These are phyloP conservation scores for Fagus sylvatica DNA, from an alignment of 306 rosid genomes.

Conservation along the genomic window DNA sequence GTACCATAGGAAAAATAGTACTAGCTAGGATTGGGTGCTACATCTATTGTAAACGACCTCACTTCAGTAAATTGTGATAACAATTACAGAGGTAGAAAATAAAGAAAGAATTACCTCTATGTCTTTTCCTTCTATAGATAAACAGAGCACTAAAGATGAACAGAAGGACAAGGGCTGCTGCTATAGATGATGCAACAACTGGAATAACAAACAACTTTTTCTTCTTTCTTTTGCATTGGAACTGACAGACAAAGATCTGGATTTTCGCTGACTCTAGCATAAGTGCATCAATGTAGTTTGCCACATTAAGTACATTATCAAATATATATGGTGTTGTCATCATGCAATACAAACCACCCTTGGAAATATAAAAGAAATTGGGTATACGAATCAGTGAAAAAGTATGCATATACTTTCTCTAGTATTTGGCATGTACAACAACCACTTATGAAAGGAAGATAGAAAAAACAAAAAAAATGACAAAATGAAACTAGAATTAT, in stretches of 20 bases:
- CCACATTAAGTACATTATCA: background rate
- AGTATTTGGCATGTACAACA: background rate
- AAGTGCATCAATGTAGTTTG: background rate
- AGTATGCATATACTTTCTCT: background rate
- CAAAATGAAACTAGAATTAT: background rate
- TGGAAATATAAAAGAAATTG: background rate
- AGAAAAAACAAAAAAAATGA: background rate
- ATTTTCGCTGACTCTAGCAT: conserved; percentile 28
- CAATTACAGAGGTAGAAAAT: background rate
- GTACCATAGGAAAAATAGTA: background rate
- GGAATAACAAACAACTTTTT: conserved; percentile 29
- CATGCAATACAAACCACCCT: background rate
- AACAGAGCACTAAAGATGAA: conserved; percentile 4
- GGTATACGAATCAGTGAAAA: too few relatives aligned
- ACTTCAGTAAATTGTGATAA: background rate
- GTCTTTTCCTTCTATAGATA: conserved; percentile 14
- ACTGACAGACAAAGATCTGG: conserved; percentile 8
- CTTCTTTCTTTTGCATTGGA: conserved; percentile 12
- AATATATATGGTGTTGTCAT: background rate
- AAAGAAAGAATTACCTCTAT: background rate
- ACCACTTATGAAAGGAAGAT: background rate
- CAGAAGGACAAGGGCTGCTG: conserved; percentile 8
- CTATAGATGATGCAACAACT: conserved; percentile 17
- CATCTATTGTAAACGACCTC: background rate
- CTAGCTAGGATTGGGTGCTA: background rate